phyloP scores from a whole-genome alignment of 306 rosid species.

The Chamaecrista fasciculata region DNA sequence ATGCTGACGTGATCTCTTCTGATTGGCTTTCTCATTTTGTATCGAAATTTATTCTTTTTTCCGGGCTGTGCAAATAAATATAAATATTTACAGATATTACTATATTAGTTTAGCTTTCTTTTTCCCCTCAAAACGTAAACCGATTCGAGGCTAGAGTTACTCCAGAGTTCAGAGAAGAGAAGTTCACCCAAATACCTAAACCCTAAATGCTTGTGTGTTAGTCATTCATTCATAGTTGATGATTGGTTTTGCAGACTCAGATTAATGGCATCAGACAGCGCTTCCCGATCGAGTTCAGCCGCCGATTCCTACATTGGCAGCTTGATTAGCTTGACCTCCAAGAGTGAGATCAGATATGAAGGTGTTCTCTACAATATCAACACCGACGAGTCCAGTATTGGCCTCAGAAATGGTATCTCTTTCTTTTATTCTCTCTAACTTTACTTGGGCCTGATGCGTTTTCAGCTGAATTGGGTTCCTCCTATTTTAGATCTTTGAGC shows the following conservation, averaged over 20 bases:
- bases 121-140: not conserved
- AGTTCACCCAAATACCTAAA: constrained; percentile 37
- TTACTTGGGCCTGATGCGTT: constrained; percentile 7
- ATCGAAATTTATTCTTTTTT: not conserved
- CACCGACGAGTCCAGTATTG: constrained; percentile 80
- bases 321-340: constrained; percentile 80
- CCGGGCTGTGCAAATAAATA: not conserved
- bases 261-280: constrained; percentile 71
- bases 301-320: constrained; percentile 80
- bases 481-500: constrained; percentile 23
- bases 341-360: constrained; percentile 84
- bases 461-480: constrained; percentile 12
- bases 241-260: constrained; percentile 29
- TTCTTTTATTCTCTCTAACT: not conserved
- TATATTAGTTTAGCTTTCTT: not conserved
- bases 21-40: not conserved
- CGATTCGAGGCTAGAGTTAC: constrained; percentile 24
- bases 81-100: not conserved
- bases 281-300: constrained; percentile 60
- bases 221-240: not conserved
- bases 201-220: constrained; percentile 40
- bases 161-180: not conserved
- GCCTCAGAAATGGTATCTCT: constrained; percentile 61
- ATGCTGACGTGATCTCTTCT: not conserved
- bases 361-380: constrained; percentile 71